Evolutionary conservation across 371 early-diverging fungal genomes (phyloP).

Genomic region (Rhizopus sp.): DNA sequence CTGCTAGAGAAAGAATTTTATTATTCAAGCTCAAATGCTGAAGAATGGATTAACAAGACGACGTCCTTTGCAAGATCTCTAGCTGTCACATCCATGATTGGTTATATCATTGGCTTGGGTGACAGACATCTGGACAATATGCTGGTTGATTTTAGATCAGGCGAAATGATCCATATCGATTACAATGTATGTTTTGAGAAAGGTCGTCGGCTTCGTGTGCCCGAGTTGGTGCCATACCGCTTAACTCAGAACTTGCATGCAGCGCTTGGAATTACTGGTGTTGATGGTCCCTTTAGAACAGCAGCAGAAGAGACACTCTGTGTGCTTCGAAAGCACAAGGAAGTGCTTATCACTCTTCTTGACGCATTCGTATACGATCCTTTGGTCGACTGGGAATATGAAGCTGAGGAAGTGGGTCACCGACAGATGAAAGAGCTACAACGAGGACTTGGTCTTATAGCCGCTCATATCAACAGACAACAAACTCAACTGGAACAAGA

Average conservation of each 20-base stretch:
- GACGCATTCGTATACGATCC: constrained; percentile 97
- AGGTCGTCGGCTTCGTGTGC: constrained; percentile 85
- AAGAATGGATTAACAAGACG: constrained; percentile 78
- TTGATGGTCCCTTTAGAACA: constrained; percentile 79
- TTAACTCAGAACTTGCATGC: constrained; percentile 85
- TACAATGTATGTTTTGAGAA: constrained; percentile 98
- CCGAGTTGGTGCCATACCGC: constrained; percentile 97
- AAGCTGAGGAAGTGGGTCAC: constrained; percentile 39
- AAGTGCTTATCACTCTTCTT: constrained; percentile 82
- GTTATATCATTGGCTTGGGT: constrained; percentile 98
- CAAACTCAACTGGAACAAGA: constrained; percentile 27
- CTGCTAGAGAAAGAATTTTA: constrained; percentile 63
- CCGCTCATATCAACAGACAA: constrained; percentile 39
- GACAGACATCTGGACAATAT: constrained; percentile 99
- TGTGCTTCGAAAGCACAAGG: constrained; percentile 78
- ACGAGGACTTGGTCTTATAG: constrained; percentile 38
- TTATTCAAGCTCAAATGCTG: constrained; percentile 54
- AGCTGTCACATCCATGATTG: constrained; percentile 94
- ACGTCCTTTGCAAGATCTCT: constrained; percentile 81
- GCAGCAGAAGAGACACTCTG: constrained; percentile 74
- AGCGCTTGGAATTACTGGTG: constrained; percentile 79
- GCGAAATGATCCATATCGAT: constrained; percentile 97
- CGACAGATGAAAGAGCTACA: constrained; percentile 45
- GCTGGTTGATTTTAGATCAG: constrained; percentile 80
- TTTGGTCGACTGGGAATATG: constrained; percentile 64